These are phyloP conservation scores for Actinomortierella ambigua DNA, from an alignment of 371 early-diverging fungal genomes.

Conservation along the genomic window DNA sequence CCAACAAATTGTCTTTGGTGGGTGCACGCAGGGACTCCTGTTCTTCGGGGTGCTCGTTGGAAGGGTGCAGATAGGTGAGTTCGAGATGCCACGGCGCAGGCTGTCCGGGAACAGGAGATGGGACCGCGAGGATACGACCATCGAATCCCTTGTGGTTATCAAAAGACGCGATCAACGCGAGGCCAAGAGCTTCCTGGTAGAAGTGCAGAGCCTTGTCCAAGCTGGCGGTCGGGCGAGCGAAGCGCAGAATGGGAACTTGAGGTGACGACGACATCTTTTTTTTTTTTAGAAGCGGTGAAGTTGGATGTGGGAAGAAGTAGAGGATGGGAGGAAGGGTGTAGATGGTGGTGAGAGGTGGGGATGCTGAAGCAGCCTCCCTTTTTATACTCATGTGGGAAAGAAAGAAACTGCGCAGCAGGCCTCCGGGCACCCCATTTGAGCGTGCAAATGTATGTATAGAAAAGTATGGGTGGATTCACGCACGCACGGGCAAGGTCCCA, in stretches of 20 bases:
- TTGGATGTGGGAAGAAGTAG: no score
- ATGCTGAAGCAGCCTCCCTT: no score
- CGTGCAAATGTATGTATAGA: no score
- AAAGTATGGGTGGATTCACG: no score
- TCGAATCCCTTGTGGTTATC: constrained; percentile 26
- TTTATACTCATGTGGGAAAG: no score
- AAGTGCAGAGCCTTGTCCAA: constrained; percentile 13
- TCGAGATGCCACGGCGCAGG: constrained; percentile 26
- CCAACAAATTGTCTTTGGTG: constrained; percentile 23
- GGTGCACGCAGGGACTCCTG: constrained; percentile 15
- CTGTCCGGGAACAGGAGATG: background rate
- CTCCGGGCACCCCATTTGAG: no score
- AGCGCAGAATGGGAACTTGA: constrained; percentile 15
- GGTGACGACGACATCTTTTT: background rate
- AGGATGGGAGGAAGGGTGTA: no score
- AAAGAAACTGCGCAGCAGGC: no score
- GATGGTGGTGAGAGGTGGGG: no score
- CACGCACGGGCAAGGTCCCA: no score
- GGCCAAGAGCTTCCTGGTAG: constrained; percentile 13
- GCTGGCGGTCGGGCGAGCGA: constrained; percentile 15
- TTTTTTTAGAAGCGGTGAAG: background rate
- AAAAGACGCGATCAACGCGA: constrained; percentile 17
- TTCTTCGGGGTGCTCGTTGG: constrained; percentile 1
- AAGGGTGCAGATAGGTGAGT: constrained; percentile 10
- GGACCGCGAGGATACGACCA: constrained; percentile 18